These are phyloP conservation scores for Ceratocystiopsis brevicomis DNA, from an alignment of 2,329 filamentous ascomycete genomes.

Conservation along the genomic window DNA sequence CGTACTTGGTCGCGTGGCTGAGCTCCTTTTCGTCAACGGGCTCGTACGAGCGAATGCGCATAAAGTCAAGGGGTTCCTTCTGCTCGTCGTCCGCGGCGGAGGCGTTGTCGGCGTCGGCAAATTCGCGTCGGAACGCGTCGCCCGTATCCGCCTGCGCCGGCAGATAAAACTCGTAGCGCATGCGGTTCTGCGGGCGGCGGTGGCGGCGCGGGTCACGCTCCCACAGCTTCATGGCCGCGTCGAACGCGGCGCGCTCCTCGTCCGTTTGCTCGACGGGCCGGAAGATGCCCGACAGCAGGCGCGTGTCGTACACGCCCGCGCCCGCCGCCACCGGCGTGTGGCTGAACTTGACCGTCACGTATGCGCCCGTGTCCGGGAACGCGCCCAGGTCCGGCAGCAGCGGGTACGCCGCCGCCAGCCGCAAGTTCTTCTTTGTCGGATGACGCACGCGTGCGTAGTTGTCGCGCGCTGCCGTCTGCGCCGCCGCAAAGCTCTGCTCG, in stretches of 20 bases:
- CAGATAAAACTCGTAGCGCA: conserved; percentile 51
- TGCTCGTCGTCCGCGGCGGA: conserved; percentile 25
- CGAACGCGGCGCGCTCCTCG: conserved; percentile 33
- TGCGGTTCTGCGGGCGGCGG: conserved; percentile 36
- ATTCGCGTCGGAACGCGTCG: conserved; percentile 38
- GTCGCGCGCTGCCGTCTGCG: conserved; percentile 35
- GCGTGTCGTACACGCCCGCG: conserved; percentile 36
- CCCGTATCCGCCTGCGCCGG: conserved; percentile 28
- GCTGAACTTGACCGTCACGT: conserved; percentile 50
- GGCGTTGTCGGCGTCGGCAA: conserved; percentile 37
- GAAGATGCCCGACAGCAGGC: conserved; percentile 42
- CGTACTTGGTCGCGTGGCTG: conserved; percentile 39
- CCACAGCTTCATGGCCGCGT: conserved; percentile 31
- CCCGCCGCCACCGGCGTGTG: conserved; percentile 39
- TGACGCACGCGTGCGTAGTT: conserved; percentile 36
- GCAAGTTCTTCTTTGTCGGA: conserved; percentile 37
- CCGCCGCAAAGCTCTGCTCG: conserved; percentile 38
- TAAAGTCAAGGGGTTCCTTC: conserved; percentile 38
- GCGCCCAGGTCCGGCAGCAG: conserved; percentile 46
- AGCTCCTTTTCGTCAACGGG: conserved; percentile 38
- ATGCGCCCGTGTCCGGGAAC: conserved; percentile 52
- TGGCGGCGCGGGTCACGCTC: conserved; percentile 36
- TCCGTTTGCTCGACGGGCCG: conserved; percentile 37
- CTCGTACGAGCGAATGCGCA: conserved; percentile 44
- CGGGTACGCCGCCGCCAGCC: conserved; percentile 39